phyloP scores from a whole-genome alignment of 345 rosid species.

The Gossypium ekmanianum region DNA sequence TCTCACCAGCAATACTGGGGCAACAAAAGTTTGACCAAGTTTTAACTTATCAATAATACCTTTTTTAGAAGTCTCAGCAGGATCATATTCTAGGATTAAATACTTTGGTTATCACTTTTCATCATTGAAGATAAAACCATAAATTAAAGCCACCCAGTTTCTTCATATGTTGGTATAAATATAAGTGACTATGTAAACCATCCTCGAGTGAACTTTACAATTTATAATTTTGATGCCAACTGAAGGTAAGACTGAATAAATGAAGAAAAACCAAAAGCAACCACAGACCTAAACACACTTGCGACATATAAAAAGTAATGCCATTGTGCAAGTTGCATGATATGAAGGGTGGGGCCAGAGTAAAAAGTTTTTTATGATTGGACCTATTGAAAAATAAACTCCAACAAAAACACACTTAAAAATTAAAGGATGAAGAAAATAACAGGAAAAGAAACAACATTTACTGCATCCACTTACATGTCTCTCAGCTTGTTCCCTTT shows the following conservation, averaged over 20 bases:
- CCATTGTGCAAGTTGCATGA: neutral
- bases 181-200: neutral
- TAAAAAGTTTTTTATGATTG: neutral
- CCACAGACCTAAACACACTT: neutral
- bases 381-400: neutral
- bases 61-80: neutral
- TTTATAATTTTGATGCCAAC: neutral
- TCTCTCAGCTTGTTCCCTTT: constrained; percentile 93
- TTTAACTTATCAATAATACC: neutral
- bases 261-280: neutral
- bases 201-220: neutral
- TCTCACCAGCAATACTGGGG: neutral
- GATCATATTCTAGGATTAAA: neutral
- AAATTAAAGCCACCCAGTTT: constrained; percentile 4
- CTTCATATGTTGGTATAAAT: neutral
- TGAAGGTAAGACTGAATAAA: neutral
- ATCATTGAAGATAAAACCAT: neutral
- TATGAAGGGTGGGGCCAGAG: neutral
- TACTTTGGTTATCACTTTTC: neutral
- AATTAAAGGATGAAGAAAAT: neutral
- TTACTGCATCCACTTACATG: constrained; percentile 51
- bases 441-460: neutral
- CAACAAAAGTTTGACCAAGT: neutral
- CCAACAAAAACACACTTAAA: neutral
- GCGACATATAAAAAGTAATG: constrained; percentile 3